phyloP scores from a whole-genome alignment of 441 rosid species.

The Bruguiera hainesii region DNA sequence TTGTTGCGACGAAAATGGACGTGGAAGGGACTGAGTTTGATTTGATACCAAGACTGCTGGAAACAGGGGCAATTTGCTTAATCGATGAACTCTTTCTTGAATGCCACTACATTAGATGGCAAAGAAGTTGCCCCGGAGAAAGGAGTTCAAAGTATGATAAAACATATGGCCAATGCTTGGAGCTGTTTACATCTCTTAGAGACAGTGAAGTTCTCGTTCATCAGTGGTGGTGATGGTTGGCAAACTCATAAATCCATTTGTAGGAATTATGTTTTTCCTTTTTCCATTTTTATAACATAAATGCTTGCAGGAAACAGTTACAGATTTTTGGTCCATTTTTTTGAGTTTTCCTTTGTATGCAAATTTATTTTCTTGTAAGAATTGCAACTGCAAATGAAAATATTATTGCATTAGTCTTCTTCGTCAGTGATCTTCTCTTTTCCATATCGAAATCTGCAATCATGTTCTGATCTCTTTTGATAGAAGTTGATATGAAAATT shows the following conservation, averaged over 20 bases:
- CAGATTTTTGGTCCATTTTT: constrained; percentile 15
- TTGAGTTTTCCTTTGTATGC: constrained; percentile 14
- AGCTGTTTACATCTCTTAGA: constrained; percentile 68
- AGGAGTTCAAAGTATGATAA: constrained; percentile 79
- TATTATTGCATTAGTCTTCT: background rate
- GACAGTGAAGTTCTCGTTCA: constrained; percentile 89
- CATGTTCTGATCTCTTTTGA: background rate
- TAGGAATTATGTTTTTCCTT: background rate
- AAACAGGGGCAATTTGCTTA: constrained; percentile 84
- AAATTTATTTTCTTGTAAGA: constrained; percentile 37
- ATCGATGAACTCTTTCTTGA: constrained; percentile 85
- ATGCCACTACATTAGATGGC: constrained; percentile 96
- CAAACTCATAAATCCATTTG: background rate
- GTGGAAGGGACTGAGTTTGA: constrained; percentile 94
- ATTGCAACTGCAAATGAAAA: constrained; percentile 27
- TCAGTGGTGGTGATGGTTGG: constrained; percentile 81
- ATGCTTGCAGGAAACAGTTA: constrained; percentile 8
- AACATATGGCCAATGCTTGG: constrained; percentile 74
- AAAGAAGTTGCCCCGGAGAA: constrained; percentile 89
- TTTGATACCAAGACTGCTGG: constrained; percentile 68
- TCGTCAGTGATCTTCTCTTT: background rate
- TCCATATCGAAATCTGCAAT: background rate
- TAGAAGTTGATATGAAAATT: too few species aligned
- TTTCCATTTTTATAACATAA: constrained; percentile 2
- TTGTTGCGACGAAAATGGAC: constrained; percentile 98